phyloP scores from a whole-genome alignment of 140 eudicot species.

The Stevia rebaudiana region DNA sequence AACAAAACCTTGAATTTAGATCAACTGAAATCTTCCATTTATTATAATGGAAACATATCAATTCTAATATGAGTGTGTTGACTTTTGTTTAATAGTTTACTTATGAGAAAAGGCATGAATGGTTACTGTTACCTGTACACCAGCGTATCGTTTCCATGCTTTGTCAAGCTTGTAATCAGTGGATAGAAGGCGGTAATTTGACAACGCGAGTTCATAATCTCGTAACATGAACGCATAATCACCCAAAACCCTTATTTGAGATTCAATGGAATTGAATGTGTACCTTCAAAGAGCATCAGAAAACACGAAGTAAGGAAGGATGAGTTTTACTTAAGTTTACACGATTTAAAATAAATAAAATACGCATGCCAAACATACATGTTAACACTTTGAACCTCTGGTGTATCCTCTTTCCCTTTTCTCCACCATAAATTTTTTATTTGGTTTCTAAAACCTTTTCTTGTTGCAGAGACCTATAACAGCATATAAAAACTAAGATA shows the following conservation, averaged over 20 bases:
- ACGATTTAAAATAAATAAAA: neutral
- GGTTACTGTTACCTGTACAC: conserved; percentile 66
- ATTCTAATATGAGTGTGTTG: conserved; percentile 4
- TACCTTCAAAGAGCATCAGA: conserved; percentile 51
- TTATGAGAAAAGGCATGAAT: neutral
- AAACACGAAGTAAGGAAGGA: conserved; percentile 22
- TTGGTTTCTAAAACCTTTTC: conserved; percentile 97
- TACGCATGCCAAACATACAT: conserved; percentile 40
- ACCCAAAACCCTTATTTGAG: conserved; percentile 92
- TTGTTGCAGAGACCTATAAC: conserved; percentile 84
- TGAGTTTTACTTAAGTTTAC: neutral
- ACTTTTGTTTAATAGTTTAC: neutral
- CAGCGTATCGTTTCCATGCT: conserved; percentile 98
- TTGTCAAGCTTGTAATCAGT: conserved; percentile 96
- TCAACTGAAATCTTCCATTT: neutral
- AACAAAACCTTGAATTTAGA: neutral
- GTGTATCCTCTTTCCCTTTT: conserved; percentile 87
- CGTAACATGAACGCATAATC: conserved; percentile 95
- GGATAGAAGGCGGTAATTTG: conserved; percentile 85
- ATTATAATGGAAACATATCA: neutral
- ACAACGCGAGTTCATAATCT: conserved; percentile 93
- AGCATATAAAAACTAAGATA: conserved; percentile 1
- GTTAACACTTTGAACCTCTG: conserved; percentile 57
- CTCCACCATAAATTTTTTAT: conserved; percentile 98
- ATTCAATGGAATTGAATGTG: conserved; percentile 85